These are phyloP conservation scores for Neoscytalidium dimidiatum DNA, from an alignment of 2,329 filamentous ascomycete genomes.

Conservation along the genomic window DNA sequence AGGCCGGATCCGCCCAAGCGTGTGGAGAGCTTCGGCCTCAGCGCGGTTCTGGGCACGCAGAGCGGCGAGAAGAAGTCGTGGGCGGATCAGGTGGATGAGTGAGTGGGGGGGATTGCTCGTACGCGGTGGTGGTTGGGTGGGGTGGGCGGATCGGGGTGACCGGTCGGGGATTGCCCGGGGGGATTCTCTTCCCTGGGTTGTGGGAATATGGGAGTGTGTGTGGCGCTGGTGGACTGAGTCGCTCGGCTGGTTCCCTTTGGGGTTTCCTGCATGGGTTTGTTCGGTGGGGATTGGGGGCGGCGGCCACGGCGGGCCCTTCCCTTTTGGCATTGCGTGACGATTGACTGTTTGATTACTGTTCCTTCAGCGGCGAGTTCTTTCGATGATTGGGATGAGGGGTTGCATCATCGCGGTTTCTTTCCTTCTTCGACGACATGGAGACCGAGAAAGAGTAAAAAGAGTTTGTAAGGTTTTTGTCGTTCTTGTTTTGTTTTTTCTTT, in stretches of 20 bases:
- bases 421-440: background rate
- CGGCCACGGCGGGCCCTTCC: no score
- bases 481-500: no score
- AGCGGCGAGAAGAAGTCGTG: conserved; percentile 14
- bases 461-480: background rate
- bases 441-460: background rate
- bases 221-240: no score
- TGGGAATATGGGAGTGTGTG: no score
- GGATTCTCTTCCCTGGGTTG: no score
- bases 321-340: no score
- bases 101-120: background rate
- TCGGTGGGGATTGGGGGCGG: no score
- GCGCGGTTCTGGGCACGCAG: background rate
- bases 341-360: no score
- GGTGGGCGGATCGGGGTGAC: background rate
- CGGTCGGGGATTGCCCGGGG: no score
- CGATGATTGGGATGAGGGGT: background rate
- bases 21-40: conserved; percentile 19
- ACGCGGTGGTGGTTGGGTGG: background rate
- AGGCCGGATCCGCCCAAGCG: conserved; percentile 1
- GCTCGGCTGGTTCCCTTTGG: no score
- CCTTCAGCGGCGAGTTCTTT: background rate
- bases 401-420: background rate
- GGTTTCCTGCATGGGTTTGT: no score
- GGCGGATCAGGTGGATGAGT: conserved; percentile 19